These are phyloP conservation scores for Lobosporangium transversale DNA, from an alignment of 192 early-diverging fungal species.

Conservation along the genomic window DNA sequence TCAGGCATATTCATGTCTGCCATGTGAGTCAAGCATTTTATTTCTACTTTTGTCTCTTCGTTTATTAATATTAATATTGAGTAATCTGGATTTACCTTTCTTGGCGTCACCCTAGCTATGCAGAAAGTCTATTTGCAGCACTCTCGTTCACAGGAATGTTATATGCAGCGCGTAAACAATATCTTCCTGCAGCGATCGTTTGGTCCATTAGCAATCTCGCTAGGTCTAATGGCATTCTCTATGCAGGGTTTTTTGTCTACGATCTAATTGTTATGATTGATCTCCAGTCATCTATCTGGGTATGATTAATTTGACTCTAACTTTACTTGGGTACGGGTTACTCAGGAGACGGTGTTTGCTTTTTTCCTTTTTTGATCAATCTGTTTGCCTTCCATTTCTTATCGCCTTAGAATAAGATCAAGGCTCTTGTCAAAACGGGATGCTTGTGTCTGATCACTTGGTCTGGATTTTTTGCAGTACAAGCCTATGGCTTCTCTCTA, in stretches of 20 bases:
- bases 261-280: slow-evolving; percentile 62
- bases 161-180: slow-evolving; percentile 52
- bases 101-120: slow-evolving; percentile 58
- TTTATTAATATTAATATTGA: too few relatives aligned
- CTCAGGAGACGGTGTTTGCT: neutral
- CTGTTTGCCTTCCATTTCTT: too few relatives aligned
- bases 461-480: slow-evolving; percentile 69
- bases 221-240: slow-evolving; percentile 84
- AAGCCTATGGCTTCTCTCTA: slow-evolving; percentile 65
- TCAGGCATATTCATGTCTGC: slow-evolving; percentile 89
- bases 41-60: too few relatives aligned
- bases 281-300: slow-evolving; percentile 2
- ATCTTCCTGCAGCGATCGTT: slow-evolving; percentile 69
- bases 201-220: slow-evolving; percentile 69
- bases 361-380: neutral
- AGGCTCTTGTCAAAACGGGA: slow-evolving; percentile 19
- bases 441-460: slow-evolving; percentile 53
- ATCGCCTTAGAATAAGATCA: slow-evolving; percentile 20
- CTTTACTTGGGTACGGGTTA: neutral
- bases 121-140: slow-evolving; percentile 86
- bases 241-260: slow-evolving; percentile 86
- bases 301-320: neutral
- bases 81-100: neutral
- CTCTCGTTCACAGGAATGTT: slow-evolving; percentile 85
- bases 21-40: slow-evolving; percentile 41